These are phyloP conservation scores for Zelonia costaricensis DNA, from an alignment of 208 protist genomes.

Conservation along the genomic window DNA sequence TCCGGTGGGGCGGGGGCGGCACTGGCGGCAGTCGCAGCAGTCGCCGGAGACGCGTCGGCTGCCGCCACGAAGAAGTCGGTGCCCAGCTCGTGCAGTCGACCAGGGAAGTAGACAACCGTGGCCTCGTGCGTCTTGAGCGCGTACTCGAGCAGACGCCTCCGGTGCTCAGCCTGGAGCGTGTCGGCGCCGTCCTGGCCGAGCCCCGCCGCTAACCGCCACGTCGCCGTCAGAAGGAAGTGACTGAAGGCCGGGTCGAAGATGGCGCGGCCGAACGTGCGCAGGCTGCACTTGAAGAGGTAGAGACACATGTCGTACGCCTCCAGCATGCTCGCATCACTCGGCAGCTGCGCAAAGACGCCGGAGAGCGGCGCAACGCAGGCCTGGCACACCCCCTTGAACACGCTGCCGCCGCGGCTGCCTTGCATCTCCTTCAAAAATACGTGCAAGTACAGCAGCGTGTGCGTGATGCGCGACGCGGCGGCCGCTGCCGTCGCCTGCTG, in stretches of 20 bases:
- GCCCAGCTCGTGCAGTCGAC: slow-evolving; percentile 38
- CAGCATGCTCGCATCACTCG: slow-evolving; percentile 15
- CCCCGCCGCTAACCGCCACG: slow-evolving; percentile 49
- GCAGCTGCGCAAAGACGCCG: slow-evolving; percentile 36
- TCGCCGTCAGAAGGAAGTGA: slow-evolving; percentile 41
- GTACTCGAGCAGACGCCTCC: slow-evolving; percentile 66
- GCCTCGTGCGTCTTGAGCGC: slow-evolving; percentile 62
- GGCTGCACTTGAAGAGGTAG: slow-evolving; percentile 72
- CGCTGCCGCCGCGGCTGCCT: slow-evolving; percentile 40
- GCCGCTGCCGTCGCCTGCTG: slow-evolving; percentile 1
- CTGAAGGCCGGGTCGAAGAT: slow-evolving; percentile 70
- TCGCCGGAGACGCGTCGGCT: not conserved
- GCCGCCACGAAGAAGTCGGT: slow-evolving; percentile 41
- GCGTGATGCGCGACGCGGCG: slow-evolving; percentile 18
- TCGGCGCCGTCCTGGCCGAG: slow-evolving; percentile 11
- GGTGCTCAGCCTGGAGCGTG: slow-evolving; percentile 1
- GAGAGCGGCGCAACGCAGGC: slow-evolving; percentile 51
- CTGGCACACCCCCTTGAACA: slow-evolving; percentile 52
- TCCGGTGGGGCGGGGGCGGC: not conserved
- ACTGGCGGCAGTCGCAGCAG: not conserved
- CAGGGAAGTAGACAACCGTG: slow-evolving; percentile 49
- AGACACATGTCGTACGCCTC: slow-evolving; percentile 46
- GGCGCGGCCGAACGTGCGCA: slow-evolving; percentile 70
- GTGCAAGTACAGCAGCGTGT: slow-evolving; percentile 62
- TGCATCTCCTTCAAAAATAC: slow-evolving; percentile 73